phyloP scores from a whole-genome alignment of 345 rosid genomes.

The Hirschfeldia incana region DNA sequence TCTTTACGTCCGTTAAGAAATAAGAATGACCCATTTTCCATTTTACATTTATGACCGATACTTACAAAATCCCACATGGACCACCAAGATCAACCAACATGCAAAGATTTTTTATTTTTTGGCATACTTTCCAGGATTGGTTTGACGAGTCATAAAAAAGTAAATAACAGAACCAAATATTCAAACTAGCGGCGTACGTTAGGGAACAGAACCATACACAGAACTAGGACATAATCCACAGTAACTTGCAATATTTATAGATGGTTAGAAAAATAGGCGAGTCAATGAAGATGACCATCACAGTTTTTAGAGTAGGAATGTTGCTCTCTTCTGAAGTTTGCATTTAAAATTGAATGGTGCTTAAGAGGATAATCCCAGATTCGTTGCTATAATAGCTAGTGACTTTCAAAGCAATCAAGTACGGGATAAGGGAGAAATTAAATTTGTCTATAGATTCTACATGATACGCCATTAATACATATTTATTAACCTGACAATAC shows the following conservation, averaged over 20 bases:
- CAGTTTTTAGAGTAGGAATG: background rate
- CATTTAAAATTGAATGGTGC: slow-evolving; percentile 9
- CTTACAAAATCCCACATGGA: slow-evolving; percentile 3
- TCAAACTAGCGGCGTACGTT: slow-evolving; percentile 32
- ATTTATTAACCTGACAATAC: slow-evolving; percentile 4
- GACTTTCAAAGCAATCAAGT: slow-evolving; percentile 27
- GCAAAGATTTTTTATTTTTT: background rate
- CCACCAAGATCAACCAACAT: slow-evolving; percentile 19
- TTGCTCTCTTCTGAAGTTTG: slow-evolving; percentile 2
- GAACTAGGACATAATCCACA: slow-evolving; percentile 8
- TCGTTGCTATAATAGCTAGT: slow-evolving; percentile 3
- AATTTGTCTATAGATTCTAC: background rate
- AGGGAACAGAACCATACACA: slow-evolving; percentile 21
- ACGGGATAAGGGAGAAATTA: background rate
- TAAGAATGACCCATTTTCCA: slow-evolving; percentile 16
- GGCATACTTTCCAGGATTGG: background rate
- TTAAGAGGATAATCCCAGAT: slow-evolving; percentile 10
- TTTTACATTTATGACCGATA: slow-evolving; percentile 9
- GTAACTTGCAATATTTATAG: background rate
- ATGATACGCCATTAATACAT: slow-evolving; percentile 26
- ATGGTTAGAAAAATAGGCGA: background rate
- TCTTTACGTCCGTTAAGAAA: background rate
- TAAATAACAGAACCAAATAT: slow-evolving; percentile 2
- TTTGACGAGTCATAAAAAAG: slow-evolving; percentile 8
- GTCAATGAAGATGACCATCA: slow-evolving; percentile 18